Evolutionary conservation across 2,329 filamentous ascomycete species (phyloP).

Genomic region (Shiraia sp.): DNA sequence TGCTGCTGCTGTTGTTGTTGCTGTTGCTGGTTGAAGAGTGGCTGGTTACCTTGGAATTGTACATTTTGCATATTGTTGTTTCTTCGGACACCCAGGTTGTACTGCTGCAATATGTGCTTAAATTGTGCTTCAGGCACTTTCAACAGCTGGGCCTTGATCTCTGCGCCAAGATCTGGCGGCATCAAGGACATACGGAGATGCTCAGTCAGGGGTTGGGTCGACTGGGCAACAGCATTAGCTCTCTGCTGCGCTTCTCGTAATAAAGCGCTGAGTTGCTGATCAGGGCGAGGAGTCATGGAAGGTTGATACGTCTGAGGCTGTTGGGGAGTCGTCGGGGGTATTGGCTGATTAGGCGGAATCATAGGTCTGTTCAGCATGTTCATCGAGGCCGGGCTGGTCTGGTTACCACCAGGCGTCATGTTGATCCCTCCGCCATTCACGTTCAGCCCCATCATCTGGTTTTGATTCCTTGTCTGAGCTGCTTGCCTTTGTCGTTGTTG

Average conservation of each 20-base stretch:
- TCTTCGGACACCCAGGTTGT: conserved; percentile 24
- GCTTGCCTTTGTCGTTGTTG: too few species aligned
- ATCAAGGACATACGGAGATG: conserved; percentile 39
- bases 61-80: conserved; percentile 28
- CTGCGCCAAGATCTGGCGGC: conserved; percentile 32
- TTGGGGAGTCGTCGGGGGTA: conserved; percentile 39
- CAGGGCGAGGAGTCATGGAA: conserved; percentile 40
- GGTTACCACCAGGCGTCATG: conserved; percentile 45
- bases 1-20: too few species aligned
- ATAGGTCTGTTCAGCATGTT: conserved; percentile 55
- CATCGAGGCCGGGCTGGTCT: conserved; percentile 52
- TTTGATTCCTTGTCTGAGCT: conserved; percentile 34
- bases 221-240: conserved; percentile 31
- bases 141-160: conserved; percentile 38
- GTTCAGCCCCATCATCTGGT: conserved; percentile 37
- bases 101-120: conserved; percentile 29
- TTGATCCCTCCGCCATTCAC: conserved; percentile 53
- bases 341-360: conserved; percentile 50
- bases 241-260: conserved; percentile 43
- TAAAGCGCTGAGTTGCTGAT: conserved; percentile 35
- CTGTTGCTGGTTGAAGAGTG: conserved; percentile 38
- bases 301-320: conserved; percentile 40
- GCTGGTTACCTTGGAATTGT: conserved; percentile 24
- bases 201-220: conserved; percentile 34
- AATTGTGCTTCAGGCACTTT: conserved; percentile 42